Evolutionary conservation across 139 green algal species (phyloP).

Genomic region (Micractinium sp.): DNA sequence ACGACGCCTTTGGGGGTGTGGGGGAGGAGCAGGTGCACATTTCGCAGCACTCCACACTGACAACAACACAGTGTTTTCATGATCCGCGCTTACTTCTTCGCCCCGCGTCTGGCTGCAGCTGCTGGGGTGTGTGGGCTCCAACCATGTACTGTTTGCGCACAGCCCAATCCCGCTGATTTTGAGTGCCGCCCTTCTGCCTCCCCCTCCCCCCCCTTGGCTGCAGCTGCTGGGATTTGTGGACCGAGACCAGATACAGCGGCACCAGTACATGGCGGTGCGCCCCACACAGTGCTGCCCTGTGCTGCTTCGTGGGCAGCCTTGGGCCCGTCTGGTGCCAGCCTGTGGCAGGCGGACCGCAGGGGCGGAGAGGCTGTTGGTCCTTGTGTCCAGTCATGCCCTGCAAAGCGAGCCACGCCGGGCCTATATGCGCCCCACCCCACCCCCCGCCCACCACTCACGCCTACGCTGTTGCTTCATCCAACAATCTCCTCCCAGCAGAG

Average conservation of each 20-base stretch:
- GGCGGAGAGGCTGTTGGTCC: too few species aligned
- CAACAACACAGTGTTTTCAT: neutral
- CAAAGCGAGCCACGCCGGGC: too few species aligned
- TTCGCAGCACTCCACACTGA: neutral
- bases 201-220: neutral
- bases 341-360: too few species aligned
- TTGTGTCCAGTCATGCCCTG: too few species aligned
- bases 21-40: too few species aligned
- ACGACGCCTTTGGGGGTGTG: too few species aligned
- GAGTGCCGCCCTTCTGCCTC: neutral
- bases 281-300: neutral
- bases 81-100: too few species aligned
- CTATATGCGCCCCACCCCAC: too few species aligned
- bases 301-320: neutral
- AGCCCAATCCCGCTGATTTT: too few species aligned
- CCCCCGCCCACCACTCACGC: too few species aligned
- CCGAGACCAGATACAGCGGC: neutral
- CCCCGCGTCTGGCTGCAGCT: too few species aligned
- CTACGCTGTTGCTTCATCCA: neutral
- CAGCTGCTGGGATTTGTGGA: conserved; percentile 33
- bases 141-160: neutral
- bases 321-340: neutral
- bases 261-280: conserved; percentile 29
- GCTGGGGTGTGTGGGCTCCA: neutral
- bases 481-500: neutral